These are phyloP conservation scores for Ustilago bromivora DNA, from an alignment of 1,284 basidiomycete species.

Conservation along the genomic window DNA sequence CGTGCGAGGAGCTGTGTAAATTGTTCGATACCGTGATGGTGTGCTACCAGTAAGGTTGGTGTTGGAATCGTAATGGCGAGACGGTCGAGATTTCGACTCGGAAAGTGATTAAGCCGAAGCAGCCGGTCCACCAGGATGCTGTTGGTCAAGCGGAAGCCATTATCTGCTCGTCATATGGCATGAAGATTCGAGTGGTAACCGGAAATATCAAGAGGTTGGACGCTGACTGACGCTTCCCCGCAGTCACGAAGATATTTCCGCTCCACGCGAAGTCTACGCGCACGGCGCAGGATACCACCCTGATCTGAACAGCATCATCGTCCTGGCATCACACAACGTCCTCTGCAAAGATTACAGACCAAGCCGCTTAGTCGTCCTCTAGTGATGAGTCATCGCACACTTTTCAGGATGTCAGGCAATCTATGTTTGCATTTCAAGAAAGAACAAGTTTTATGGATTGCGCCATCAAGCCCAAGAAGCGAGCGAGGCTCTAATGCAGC, in stretches of 20 bases:
- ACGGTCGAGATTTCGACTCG: not conserved
- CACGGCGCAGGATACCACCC: not conserved
- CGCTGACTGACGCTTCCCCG: not conserved
- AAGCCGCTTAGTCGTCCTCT: too few species aligned
- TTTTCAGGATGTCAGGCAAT: too few species aligned
- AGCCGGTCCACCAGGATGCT: not conserved
- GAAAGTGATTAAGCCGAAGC: not conserved
- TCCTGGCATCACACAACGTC: too few species aligned
- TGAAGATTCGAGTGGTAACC: not conserved
- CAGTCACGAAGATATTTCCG: conserved; percentile 2
- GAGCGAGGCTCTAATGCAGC: not conserved
- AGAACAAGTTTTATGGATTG: not conserved
- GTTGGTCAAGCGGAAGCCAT: not conserved
- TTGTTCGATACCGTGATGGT: not conserved
- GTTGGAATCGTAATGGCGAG: too few species aligned
- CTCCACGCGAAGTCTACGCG: not conserved
- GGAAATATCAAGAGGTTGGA: not conserved
- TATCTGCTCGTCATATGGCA: not conserved
- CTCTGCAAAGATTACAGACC: too few species aligned
- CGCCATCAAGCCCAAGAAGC: not conserved
- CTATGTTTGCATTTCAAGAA: too few species aligned
- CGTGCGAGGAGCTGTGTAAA: not conserved
- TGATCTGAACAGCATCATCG: not conserved
- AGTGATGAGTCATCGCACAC: too few species aligned
- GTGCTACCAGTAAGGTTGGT: not conserved